Conservation (phyloP, 140 eudicot species). For the Bidens hawaiensis region DNA sequence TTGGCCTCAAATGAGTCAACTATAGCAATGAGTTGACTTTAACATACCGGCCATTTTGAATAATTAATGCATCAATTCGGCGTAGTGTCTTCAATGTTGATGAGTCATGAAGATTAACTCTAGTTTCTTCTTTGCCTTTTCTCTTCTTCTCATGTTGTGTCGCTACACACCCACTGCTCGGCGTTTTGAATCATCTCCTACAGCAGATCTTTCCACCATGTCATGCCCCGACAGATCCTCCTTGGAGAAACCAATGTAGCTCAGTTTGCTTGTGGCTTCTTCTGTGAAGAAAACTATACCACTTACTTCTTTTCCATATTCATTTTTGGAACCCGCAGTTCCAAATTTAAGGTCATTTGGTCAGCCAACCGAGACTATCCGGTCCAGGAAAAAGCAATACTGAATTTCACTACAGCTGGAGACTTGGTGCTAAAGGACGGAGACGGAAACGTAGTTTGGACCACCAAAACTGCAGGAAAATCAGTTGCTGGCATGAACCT, state of each 20-base stretch:
- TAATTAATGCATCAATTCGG: too few species aligned
- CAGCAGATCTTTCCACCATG: background rate
- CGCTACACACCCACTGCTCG: background rate
- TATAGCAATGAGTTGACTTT: too few species aligned
- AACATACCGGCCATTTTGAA: too few species aligned
- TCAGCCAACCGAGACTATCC: background rate
- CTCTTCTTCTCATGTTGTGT: background rate
- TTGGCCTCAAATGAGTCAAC: too few species aligned
- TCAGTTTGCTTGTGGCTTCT: constrained; percentile 39
- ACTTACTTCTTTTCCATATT: constrained; percentile 17
- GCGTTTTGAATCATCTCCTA: background rate
- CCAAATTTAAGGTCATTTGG: constrained; percentile 44
- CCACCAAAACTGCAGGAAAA: background rate
- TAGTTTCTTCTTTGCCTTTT: background rate
- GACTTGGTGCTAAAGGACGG: background rate
- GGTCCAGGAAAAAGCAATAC: background rate
- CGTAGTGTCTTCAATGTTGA: too few species aligned
- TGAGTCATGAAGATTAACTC: background rate
- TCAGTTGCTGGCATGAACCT: background rate
- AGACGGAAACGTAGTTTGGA: background rate
- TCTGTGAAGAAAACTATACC: constrained; percentile 16
- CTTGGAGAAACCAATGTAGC: constrained; percentile 26
- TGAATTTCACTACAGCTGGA: background rate
- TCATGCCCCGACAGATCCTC: constrained; percentile 1
- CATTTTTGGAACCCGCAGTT: constrained; percentile 25